Base-by-base conservation (phyloP, 169 alveolate species). In the Plasmodium vinckei region DNA sequence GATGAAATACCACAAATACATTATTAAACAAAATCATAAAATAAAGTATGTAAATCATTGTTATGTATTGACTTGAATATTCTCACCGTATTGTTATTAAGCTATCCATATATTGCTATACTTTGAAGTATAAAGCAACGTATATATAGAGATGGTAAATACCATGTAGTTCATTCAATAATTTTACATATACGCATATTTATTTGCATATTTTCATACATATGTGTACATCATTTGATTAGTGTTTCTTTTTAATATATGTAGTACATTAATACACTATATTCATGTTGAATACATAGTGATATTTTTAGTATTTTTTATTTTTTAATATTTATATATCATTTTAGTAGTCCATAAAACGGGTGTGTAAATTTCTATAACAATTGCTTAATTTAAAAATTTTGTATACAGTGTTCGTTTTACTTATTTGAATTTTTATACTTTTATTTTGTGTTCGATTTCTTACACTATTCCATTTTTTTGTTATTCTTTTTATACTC, bases 141-240 rank as follows among this genome's bases (percentile, higher is more conserved):
- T 33, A 33, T 56, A 21, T 61, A 59, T 56, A 56, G 57, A 49
- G 15, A 57, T 57, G 15, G 42, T 21, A 10, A 7, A n/a, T 9
- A 1, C 17, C 25, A 49, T 63, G 42, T 67, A 47, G 25, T 59
- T 72, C 15, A 39, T 51, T 17, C 72, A 59, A 17, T 27, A 59
- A 72, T 72, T 72, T 72, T 72, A 27, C 60, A 13, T 46, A 64
- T 67, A 39, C 69, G 17, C 27, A n/a, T 25, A 59, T 15, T 9
- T 25, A 42, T 47, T 23, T 42, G 42, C 21, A 33, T 72, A 42
- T 25, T 15, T 61, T 12, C n/a, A 51, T 51, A 51, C 7, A 51
- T 51, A 51, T 51, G 0, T 51, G 17, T 51, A 51, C 19, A 51
- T 51, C n/a, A 51, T 12, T 15, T 13, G 59, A 15, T 15, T 13